Percentiles rank a stretch among this genome's conserved stretches.
These are phyloP conservation scores for Penicillium silybi DNA, from an alignment of 495 filamentous ascomycete genomes.

Conservation along the genomic window DNA sequence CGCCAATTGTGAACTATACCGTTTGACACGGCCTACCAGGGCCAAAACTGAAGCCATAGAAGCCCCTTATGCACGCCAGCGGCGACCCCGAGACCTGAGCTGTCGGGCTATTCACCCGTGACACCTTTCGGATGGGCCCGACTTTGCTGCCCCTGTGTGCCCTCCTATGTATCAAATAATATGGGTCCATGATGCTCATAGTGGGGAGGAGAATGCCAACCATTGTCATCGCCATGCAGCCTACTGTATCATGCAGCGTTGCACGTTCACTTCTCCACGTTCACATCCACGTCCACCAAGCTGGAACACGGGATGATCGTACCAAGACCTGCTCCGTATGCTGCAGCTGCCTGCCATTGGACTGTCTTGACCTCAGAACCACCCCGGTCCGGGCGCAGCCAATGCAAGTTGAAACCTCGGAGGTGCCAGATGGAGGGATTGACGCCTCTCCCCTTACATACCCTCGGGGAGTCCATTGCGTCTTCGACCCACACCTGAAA, in stretches of 20 bases:
- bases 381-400: not conserved
- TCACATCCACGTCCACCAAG: not conserved
- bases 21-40: not conserved
- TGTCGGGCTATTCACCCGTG: not conserved
- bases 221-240: conserved; percentile 11
- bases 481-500: not conserved
- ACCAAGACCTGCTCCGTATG: not conserved
- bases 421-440: not conserved
- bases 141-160: not conserved
- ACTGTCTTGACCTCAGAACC: not conserved
- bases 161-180: not conserved
- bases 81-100: conserved; percentile 7
- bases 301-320: conserved; percentile 7
- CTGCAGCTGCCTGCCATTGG: conserved; percentile 6
- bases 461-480: conserved; percentile 1
- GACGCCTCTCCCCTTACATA: not conserved
- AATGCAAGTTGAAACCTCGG: conserved; percentile 11
- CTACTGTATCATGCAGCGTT: not conserved
- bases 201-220: conserved; percentile 6
- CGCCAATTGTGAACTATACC: not conserved
- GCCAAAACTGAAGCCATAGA: not conserved
- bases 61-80: not conserved
- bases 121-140: not conserved
- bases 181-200: conserved; percentile 3
- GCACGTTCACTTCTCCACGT: conserved; percentile 14